Evolutionary conservation across 495 filamentous ascomycete species (phyloP).

Genomic region (Penicillium crystallinum): DNA sequence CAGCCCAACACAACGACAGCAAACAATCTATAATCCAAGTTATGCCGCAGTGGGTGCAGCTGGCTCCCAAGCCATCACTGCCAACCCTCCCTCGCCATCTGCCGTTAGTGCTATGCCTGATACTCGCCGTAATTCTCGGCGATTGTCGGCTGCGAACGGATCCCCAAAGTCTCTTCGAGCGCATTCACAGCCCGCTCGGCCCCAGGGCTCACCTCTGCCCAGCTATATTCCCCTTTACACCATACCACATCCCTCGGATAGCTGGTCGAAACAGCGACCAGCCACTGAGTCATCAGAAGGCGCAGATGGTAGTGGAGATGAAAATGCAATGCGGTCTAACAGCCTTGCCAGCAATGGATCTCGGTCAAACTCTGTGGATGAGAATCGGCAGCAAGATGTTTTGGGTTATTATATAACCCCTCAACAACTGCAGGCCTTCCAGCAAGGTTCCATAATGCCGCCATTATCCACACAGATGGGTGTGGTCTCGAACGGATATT

Average conservation of each 20-base stretch:
- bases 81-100: conserved; percentile 62
- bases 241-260: conserved; percentile 28
- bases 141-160: conserved; percentile 50
- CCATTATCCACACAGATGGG: conserved; percentile 46
- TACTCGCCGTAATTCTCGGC: conserved; percentile 51
- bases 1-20: conserved; percentile 41
- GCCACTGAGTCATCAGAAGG: conserved; percentile 33
- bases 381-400: conserved; percentile 53
- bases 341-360: conserved; percentile 34
- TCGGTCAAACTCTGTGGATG: conserved; percentile 40
- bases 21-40: conserved; percentile 44
- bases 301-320: conserved; percentile 36
- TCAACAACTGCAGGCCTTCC: conserved; percentile 46
- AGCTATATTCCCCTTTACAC: conserved; percentile 37
- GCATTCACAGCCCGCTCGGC: conserved; percentile 61
- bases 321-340: conserved; percentile 38
- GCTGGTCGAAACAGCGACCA: conserved; percentile 29
- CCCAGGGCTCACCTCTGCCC: conserved; percentile 42
- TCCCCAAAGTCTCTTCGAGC: conserved; percentile 52
- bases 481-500: conserved; percentile 39
- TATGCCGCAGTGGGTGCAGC: conserved; percentile 41
- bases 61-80: conserved; percentile 44
- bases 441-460: conserved; percentile 41
- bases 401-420: conserved; percentile 61
- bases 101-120: conserved; percentile 49